phyloP scores from a whole-genome alignment of 2,329 filamentous ascomycete species.

The Epichloe aotearoae region DNA sequence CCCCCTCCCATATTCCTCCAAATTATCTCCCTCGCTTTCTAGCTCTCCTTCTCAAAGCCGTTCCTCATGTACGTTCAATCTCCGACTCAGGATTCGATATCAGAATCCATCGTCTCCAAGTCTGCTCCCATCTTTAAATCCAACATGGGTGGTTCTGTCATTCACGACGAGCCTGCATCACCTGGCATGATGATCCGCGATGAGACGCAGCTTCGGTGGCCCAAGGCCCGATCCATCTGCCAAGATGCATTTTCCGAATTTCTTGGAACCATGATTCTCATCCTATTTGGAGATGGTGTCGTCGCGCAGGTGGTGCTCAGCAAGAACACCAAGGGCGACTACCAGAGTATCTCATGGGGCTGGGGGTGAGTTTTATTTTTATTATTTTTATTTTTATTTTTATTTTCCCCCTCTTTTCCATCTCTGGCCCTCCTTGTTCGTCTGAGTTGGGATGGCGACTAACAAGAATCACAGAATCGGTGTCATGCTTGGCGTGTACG shows the following conservation, averaged over 20 bases:
- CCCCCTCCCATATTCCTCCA: too few relatives aligned
- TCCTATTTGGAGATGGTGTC: conserved; percentile 58
- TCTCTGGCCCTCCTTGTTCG: too few relatives aligned
- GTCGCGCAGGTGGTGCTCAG: conserved; percentile 57
- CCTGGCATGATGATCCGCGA: conserved; percentile 6
- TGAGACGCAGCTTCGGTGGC: conserved; percentile 31
- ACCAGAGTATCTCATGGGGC: conserved; percentile 36
- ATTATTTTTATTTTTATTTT: background rate
- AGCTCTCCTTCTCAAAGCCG: background rate
- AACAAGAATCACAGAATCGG: conserved; percentile 32
- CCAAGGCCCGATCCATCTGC: conserved; percentile 32
- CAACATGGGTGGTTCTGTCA: conserved; percentile 16
- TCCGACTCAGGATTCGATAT: conserved; percentile 17
- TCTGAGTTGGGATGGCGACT: background rate
- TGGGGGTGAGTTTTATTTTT: conserved; percentile 27
- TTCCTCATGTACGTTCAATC: conserved; percentile 17
- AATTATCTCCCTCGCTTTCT: background rate
- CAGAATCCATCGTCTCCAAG: conserved; percentile 22
- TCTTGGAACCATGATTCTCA: conserved; percentile 52
- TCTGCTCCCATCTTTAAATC: conserved; percentile 15
- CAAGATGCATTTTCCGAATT: conserved; percentile 54
- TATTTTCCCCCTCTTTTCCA: background rate
- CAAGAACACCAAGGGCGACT: conserved; percentile 30
- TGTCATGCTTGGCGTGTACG: conserved; percentile 57
- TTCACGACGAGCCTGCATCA: conserved; percentile 12